Base-by-base conservation (phyloP, 768 basidiomycete genomes). In the Phylloporus scabripes region DNA sequence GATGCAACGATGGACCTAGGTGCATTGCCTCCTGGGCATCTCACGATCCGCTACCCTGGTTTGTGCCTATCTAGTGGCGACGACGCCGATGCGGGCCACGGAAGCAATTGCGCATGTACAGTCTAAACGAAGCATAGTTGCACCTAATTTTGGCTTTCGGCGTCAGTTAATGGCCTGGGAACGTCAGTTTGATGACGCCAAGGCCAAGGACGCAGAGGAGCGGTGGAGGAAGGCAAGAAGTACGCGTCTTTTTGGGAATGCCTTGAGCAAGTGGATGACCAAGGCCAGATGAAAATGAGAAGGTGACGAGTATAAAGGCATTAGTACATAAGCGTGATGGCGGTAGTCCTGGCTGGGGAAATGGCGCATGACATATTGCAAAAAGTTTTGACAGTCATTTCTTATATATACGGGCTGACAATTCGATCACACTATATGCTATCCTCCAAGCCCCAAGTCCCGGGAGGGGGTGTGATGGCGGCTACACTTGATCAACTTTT, bases 11-110 rank as follows among this genome's bases (percentile, higher is more conserved):
- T 33, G 41, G 21, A 23, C 8, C 15, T 29, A 88, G 85, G 84
- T 90, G 11, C 88, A 91, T 63, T 90, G 88, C 62, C 65, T 81
- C 34, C 80, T 82, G 65, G 88, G 88, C 36, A 75, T 88, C 50
- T 86, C 84, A 57, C 76, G 88, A 20, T 86, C 84, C 37, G 77
- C 87, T 1, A 87, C 85, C 5, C 76, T 88, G 23, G 80, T 89
- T 4, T 82, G 83, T 53, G 88, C 85, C 46, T 90, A 87, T 66
- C 70, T 85, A 37, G 66, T 83, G 17, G 74, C 74, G 7, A 67
- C 72, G 15, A 74, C 70, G 23, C 67, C 71, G 15, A 81, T 85
- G 79, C 62, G 64, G 5, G 72, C 78, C 10, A 45, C 56, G 21
- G 76, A 83, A 48, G 76, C 84, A 8, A 73, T 87, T 55, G 70